phyloP scores from a whole-genome alignment of 1,284 basidiomycete genomes.

The Ustilago loliicola region DNA sequence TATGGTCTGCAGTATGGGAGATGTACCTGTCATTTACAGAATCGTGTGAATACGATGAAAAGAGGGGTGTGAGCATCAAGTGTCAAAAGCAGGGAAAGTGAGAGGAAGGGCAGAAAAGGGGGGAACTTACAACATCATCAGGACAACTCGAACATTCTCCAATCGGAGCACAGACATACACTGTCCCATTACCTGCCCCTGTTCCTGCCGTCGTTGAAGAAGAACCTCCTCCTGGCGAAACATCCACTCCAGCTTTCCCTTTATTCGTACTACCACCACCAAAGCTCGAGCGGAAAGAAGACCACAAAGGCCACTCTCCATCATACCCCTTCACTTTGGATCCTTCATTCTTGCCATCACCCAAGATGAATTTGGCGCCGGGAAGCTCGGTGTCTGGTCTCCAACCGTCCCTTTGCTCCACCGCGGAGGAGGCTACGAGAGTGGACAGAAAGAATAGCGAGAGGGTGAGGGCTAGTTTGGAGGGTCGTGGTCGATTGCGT shows the following conservation, averaged over 20 bases:
- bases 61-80: no score
- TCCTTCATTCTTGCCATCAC: slow-evolving; percentile 45
- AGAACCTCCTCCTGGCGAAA: neutral
- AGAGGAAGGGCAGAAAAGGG: no score
- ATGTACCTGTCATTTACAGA: slow-evolving; percentile 9
- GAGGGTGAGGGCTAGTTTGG: slow-evolving; percentile 29
- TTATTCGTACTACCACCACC: neutral
- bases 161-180: slow-evolving; percentile 39
- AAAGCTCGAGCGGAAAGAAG: neutral
- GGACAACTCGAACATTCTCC: slow-evolving; percentile 52
- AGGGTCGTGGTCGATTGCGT: slow-evolving; percentile 14
- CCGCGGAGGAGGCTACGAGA: slow-evolving; percentile 3
- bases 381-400: slow-evolving; percentile 37
- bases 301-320: slow-evolving; percentile 54
- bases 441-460: slow-evolving; percentile 36
- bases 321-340: slow-evolving; percentile 46
- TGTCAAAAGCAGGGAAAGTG: no score
- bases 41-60: no score
- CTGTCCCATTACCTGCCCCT: slow-evolving; percentile 2
- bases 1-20: slow-evolving; percentile 62
- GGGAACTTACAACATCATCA: slow-evolving; percentile 22
- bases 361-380: slow-evolving; percentile 36
- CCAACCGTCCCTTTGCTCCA: slow-evolving; percentile 20
- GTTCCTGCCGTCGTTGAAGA: neutral
- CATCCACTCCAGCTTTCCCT: neutral